phyloP scores from a whole-genome alignment of 345 rosid species.

The Sonneratia caseolaris region DNA sequence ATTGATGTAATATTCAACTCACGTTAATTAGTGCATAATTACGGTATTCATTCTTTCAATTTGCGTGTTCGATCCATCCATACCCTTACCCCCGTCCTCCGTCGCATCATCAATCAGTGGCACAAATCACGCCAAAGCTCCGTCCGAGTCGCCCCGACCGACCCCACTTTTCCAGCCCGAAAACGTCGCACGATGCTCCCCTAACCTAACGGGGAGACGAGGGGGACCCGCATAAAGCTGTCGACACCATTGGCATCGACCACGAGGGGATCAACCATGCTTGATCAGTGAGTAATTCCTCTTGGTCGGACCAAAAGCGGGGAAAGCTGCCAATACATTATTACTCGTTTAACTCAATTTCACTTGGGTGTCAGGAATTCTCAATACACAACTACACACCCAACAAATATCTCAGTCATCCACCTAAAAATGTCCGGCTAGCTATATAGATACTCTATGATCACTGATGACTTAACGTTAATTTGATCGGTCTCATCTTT shows the following conservation, averaged over 20 bases:
- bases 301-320: background rate
- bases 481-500: too few species aligned
- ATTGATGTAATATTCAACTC: too few species aligned
- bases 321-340: background rate
- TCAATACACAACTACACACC: too few species aligned
- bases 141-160: background rate
- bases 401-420: too few species aligned
- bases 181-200: background rate
- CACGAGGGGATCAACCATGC: background rate
- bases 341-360: background rate
- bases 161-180: background rate
- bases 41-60: too few species aligned
- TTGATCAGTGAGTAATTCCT: too few species aligned
- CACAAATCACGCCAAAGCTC: conserved; percentile 3
- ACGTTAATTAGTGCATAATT: too few species aligned
- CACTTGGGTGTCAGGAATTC: too few species aligned
- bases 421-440: too few species aligned
- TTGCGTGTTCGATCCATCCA: background rate
- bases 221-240: background rate
- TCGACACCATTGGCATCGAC: conserved; percentile 1
- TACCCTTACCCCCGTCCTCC: background rate
- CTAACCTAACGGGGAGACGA: background rate
- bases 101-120: background rate
- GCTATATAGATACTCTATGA: too few species aligned
- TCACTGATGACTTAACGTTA: too few species aligned